A percentile compares a stretch with the other conserved stretches of the same genome.
Conservation (phyloP, 495 filamentous ascomycete species). For the Aspergillus kassunensis region DNA sequence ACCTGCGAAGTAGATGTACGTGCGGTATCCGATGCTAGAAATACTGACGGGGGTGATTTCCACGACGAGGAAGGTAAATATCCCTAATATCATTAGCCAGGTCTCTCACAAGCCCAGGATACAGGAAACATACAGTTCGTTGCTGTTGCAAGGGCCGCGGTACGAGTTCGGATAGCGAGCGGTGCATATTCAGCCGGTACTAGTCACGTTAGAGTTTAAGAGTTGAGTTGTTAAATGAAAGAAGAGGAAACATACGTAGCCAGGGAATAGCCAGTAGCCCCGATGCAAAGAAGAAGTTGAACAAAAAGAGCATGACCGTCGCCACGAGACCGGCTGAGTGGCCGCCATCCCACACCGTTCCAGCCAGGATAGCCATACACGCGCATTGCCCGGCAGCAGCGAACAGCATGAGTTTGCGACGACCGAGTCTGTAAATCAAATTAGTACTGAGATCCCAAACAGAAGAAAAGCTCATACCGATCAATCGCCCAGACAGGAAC, state of each 20-base stretch:
- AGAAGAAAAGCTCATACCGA: constrained; percentile 15
- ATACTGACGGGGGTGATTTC: constrained; percentile 40
- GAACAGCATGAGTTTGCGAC: constrained; percentile 45
- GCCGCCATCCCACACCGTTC: constrained; percentile 27
- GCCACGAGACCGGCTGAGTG: constrained; percentile 29
- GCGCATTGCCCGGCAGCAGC: constrained; percentile 49
- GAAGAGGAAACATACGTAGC: constrained; percentile 24
- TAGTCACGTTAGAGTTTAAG: not conserved
- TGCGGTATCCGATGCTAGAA: constrained; percentile 35
- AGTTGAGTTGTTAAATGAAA: no score
- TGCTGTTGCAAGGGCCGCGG: constrained; percentile 31
- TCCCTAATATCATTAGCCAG: constrained; percentile 20
- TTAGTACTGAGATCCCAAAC: constrained; percentile 4
- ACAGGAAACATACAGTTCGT: constrained; percentile 27
- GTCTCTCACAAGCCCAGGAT: not conserved
- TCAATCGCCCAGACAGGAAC: constrained; percentile 52
- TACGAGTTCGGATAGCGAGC: constrained; percentile 32
- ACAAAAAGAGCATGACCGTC: constrained; percentile 33
- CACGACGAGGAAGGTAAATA: constrained; percentile 39
- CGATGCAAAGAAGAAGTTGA: constrained; percentile 36
- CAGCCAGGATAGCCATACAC: constrained; percentile 40
- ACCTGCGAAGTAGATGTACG: constrained; percentile 46
- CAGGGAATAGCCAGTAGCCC: constrained; percentile 34
- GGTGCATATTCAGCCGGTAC: constrained; percentile 35
- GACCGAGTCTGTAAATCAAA: constrained; percentile 31